These are phyloP conservation scores for Theileria orientalis DNA, from an alignment of 169 alveolate genomes.

Conservation along the genomic window DNA sequence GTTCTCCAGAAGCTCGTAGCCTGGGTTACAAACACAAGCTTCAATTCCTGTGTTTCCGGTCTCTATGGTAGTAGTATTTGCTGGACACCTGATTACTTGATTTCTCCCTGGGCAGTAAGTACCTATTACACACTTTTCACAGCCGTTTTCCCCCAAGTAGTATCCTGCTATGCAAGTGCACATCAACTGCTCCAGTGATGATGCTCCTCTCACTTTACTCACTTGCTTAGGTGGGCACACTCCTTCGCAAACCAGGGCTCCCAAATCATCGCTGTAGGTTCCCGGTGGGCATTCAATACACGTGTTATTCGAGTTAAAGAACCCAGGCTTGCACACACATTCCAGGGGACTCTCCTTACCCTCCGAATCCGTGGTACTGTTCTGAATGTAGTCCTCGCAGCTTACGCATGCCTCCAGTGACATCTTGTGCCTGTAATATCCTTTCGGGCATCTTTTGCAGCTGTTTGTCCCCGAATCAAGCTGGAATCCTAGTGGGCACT, in stretches of 20 bases:
- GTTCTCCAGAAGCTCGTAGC: slow-evolving; percentile 68
- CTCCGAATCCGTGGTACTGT: slow-evolving; percentile 61
- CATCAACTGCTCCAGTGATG: slow-evolving; percentile 46
- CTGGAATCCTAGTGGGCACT: slow-evolving; percentile 25
- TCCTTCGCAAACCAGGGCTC: slow-evolving; percentile 58
- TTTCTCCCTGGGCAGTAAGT: slow-evolving; percentile 50
- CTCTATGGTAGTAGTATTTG: slow-evolving; percentile 35
- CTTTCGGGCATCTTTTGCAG: slow-evolving; percentile 37
- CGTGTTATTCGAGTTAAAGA: slow-evolving; percentile 45
- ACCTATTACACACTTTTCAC: slow-evolving; percentile 62
- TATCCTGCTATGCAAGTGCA: slow-evolving; percentile 67
- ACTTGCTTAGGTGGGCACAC: slow-evolving; percentile 40
- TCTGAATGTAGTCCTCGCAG: slow-evolving; percentile 44
- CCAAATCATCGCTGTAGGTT: slow-evolving; percentile 45
- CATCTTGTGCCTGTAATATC: slow-evolving; percentile 17
- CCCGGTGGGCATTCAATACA: slow-evolving; percentile 72
- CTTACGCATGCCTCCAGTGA: slow-evolving; percentile 26
- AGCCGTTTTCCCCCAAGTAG: slow-evolving; percentile 50
- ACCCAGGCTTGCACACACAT: slow-evolving; percentile 70
- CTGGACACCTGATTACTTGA: slow-evolving; percentile 26
- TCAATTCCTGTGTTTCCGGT: slow-evolving; percentile 6
- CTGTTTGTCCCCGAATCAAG: not conserved
- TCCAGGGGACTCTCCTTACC: slow-evolving; percentile 57
- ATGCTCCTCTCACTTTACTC: slow-evolving; percentile 44
- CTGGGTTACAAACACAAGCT: slow-evolving; percentile 73